phyloP scores from a whole-genome alignment of 495 filamentous ascomycete genomes.

The Pyronema domesticum region DNA sequence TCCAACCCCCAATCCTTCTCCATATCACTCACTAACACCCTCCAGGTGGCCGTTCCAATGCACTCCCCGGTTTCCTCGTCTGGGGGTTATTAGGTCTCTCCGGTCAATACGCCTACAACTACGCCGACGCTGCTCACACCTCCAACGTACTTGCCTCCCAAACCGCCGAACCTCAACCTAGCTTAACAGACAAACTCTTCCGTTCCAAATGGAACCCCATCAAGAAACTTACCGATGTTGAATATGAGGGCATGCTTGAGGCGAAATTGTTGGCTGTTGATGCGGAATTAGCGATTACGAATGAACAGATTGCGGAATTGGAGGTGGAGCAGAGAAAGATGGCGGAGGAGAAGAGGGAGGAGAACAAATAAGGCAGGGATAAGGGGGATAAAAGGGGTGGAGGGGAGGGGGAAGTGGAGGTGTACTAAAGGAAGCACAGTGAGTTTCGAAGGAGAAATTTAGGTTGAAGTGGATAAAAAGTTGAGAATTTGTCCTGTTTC shows the following conservation, averaged over 20 bases:
- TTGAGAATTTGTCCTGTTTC: too few species aligned
- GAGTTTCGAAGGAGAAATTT: too few species aligned
- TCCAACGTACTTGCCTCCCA: constrained; percentile 6
- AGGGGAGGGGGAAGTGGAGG: too few species aligned
- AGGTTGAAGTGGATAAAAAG: too few species aligned
- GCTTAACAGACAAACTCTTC: constrained; percentile 18
- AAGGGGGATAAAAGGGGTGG: too few species aligned
- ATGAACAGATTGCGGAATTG: constrained; percentile 58
- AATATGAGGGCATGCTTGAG: constrained; percentile 57
- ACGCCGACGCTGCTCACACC: constrained; percentile 29
- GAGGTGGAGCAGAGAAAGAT: constrained; percentile 13
- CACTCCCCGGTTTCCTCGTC: constrained; percentile 44
- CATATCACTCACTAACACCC: background rate
- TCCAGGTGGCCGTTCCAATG: constrained; percentile 29
- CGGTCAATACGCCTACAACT: constrained; percentile 43
- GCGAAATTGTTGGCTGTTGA: constrained; percentile 65
- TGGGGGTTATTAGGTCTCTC: constrained; percentile 43
- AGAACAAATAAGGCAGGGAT: background rate
- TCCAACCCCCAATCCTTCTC: background rate
- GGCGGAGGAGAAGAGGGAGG: background rate
- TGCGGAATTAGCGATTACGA: constrained; percentile 68
- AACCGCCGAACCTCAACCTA: background rate
- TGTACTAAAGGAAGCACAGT: too few species aligned
- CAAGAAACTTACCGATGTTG: constrained; percentile 52
- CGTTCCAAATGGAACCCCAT: constrained; percentile 67